Evolutionary conservation across 1,284 basidiomycete genomes (phyloP).

Genomic region (Ceratorhiza oryzae-sativae): DNA sequence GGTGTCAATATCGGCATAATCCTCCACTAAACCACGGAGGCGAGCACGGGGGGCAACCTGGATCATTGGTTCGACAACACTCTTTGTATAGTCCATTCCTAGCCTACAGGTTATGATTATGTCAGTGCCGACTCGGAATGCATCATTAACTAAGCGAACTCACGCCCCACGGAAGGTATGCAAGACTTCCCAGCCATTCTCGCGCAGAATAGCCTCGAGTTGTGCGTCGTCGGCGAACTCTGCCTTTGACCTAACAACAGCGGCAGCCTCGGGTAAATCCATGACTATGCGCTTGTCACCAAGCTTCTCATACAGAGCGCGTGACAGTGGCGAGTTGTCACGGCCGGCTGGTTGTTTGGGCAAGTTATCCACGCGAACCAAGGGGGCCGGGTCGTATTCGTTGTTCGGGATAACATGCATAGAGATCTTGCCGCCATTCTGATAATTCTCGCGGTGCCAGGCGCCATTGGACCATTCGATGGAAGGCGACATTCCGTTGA

Average conservation of each 20-base stretch:
- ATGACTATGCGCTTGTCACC: conserved; percentile 45
- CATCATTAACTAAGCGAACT: conserved; percentile 43
- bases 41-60: conserved; percentile 50
- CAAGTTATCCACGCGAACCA: conserved; percentile 53
- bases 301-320: conserved; percentile 41
- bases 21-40: conserved; percentile 54
- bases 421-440: conserved; percentile 45
- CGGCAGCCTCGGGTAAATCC: conserved; percentile 49
- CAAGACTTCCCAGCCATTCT: conserved; percentile 52
- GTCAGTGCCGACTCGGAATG: conserved; percentile 2
- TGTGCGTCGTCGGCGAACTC: conserved; percentile 46
- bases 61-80: conserved; percentile 52
- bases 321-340: conserved; percentile 45
- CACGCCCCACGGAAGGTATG: conserved; percentile 53
- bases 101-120: conserved; percentile 47
- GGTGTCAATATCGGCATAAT: conserved; percentile 50
- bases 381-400: conserved; percentile 51
- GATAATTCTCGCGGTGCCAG: conserved; percentile 51
- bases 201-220: conserved; percentile 50
- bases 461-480: conserved; percentile 52
- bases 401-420: conserved; percentile 53
- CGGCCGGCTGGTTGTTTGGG: conserved; percentile 40
- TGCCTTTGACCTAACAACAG: conserved; percentile 42
- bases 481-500: conserved; percentile 51
- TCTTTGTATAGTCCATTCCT: conserved; percentile 54